A percentile compares a stretch with the other conserved stretches of the same genome.
These are phyloP conservation scores for Colletotrichum paranaense DNA, from an alignment of 2,329 filamentous ascomycete genomes.

Conservation along the genomic window DNA sequence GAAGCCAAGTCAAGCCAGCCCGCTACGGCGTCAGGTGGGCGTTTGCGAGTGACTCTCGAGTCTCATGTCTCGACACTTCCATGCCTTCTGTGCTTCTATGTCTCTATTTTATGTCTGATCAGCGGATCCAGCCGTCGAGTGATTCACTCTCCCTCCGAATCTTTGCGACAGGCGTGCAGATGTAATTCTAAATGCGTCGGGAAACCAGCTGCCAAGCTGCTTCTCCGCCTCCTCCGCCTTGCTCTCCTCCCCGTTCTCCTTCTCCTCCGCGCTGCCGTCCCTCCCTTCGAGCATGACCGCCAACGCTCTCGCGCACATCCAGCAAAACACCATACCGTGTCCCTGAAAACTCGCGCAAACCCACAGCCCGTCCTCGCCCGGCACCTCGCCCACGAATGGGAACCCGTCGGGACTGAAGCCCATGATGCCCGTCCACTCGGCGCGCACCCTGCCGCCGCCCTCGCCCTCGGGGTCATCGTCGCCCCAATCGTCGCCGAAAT, in stretches of 20 bases:
- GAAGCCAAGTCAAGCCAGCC: not conserved
- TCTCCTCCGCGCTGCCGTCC: conserved; percentile 41
- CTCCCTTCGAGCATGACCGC: conserved; percentile 61
- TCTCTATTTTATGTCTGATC: not conserved
- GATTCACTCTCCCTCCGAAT: conserved; percentile 16
- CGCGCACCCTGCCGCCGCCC: conserved; percentile 46
- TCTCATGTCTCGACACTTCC: not conserved
- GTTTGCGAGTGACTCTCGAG: not conserved
- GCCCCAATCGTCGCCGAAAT: conserved; percentile 66
- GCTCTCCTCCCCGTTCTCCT: conserved; percentile 34
- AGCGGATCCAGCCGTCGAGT: conserved; percentile 6
- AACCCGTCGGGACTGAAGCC: conserved; percentile 64
- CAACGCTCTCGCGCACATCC: conserved; percentile 68
- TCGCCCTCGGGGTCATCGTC: conserved; percentile 50
- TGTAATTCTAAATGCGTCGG: conserved; percentile 59
- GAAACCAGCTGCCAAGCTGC: conserved; percentile 61
- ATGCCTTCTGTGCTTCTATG: not conserved
- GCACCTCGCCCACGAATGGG: conserved; percentile 63
- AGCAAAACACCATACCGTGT: conserved; percentile 74
- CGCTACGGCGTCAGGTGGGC: not conserved
- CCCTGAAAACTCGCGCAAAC: conserved; percentile 72
- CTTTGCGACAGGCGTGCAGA: conserved; percentile 52
- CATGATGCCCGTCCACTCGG: conserved; percentile 68
- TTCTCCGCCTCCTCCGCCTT: not conserved
- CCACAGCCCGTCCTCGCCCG: conserved; percentile 60